A percentile compares a stretch with the other conserved stretches of the same genome.
Conservation (phyloP, 306 rosid species). For the Cicer pinnatifidum region DNA sequence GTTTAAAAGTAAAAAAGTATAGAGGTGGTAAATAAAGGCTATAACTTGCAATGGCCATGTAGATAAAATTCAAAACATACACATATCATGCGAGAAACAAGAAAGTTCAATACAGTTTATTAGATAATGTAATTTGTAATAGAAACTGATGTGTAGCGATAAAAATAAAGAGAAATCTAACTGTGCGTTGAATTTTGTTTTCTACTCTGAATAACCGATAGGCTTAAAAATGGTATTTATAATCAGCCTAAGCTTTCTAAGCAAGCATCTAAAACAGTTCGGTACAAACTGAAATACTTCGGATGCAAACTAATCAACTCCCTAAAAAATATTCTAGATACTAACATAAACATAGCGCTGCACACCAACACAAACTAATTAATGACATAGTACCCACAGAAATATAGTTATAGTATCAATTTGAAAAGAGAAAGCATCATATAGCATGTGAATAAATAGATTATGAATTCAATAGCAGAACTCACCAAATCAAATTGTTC, state of each 20-base stretch:
- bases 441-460: not conserved
- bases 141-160: slow-evolving; percentile 3
- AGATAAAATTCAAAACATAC: not conserved
- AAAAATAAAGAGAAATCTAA: not conserved
- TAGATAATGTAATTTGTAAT: not conserved
- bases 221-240: not conserved
- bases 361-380: not conserved
- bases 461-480: slow-evolving; percentile 14
- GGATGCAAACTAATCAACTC: not conserved
- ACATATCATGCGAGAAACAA: not conserved
- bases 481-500: slow-evolving; percentile 87
- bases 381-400: not conserved
- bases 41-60: not conserved
- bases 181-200: not conserved
- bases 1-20: not conserved
- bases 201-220: not conserved
- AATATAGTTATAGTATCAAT: not conserved
- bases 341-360: not conserved
- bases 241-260: not conserved
- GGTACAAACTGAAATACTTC: not conserved
- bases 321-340: not conserved
- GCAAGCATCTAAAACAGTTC: not conserved
- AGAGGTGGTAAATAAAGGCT: slow-evolving; percentile 14
- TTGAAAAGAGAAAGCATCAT: slow-evolving; percentile 2
- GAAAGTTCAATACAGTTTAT: slow-evolving; percentile 9